A percentile compares a stretch with the other conserved stretches of the same genome.
phyloP scores from a whole-genome alignment of 2,329 filamentous ascomycete species.

The Dactylellina parvicollis region DNA sequence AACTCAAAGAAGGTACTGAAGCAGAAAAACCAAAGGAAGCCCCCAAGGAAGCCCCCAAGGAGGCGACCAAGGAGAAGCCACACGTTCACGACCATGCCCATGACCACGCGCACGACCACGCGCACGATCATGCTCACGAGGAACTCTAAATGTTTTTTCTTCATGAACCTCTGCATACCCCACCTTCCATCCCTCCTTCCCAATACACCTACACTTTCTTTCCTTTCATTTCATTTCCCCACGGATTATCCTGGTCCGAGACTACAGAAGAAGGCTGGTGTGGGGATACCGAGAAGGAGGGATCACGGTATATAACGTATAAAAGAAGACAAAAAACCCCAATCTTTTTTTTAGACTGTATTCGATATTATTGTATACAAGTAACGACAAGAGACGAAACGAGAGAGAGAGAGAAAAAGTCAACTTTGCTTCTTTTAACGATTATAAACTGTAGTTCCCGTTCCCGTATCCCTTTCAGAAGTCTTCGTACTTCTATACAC shows the following conservation, averaged over 20 bases:
- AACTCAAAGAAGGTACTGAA: constrained; percentile 92
- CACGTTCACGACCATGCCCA: too few relatives aligned
- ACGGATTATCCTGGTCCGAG: background rate
- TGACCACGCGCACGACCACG: too few relatives aligned
- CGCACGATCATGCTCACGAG: too few relatives aligned
- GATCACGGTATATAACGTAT: constrained; percentile 49
- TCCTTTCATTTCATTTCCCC: background rate
- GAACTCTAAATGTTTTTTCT: constrained; percentile 19
- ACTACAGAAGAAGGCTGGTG: constrained; percentile 8
- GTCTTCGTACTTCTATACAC: constrained; percentile 5
- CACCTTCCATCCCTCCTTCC: background rate
- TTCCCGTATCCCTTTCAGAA: constrained; percentile 11
- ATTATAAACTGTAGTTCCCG: constrained; percentile 52
- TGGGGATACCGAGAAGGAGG: constrained; percentile 20
- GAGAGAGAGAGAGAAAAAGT: constrained; percentile 25
- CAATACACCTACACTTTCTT: constrained; percentile 6
- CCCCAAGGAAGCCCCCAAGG: constrained; percentile 39
- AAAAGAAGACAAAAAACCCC: constrained; percentile 47
- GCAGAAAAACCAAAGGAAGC: constrained; percentile 72
- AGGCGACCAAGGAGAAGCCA: constrained; percentile 14
- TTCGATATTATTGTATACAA: constrained; percentile 39
- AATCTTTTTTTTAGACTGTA: constrained; percentile 16
- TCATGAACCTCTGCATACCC: constrained; percentile 7
- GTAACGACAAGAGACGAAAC: constrained; percentile 3
- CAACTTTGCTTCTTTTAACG: constrained; percentile 52